Evolutionary conservation across 2,329 filamentous ascomycete genomes (phyloP), one percentile per base, ranked within the genome.

Genomic region (Fusarium hainanense): DNA sequence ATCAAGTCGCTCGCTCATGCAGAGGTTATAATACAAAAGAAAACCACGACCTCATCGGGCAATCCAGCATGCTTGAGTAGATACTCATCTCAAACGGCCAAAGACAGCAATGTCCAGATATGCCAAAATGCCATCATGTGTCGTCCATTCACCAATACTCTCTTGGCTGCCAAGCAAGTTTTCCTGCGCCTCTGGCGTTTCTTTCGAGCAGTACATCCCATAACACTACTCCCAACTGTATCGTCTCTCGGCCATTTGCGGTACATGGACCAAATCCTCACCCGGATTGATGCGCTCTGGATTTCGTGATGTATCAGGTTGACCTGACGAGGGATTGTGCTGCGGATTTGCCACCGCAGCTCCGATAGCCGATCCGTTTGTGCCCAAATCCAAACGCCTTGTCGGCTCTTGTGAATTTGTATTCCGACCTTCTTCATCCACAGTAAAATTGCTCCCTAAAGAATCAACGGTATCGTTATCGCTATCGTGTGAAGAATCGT

Each of bases 371-470:
- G 41, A 32, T 28, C 41, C 49, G 34, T 49, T 57, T 25, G 63
- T 50, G 16, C 66, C 70, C 21, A 68, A 34, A 18, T 71, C 73
- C 10, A 68, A 63, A 23, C 77, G 75, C 13, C 72, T 68, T 12
- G 74, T 70, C 42, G 77, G 58, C 54, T 77, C 77, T 40, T 75
- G 34, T 37, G 34, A 9, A 37, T 37, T 74, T 32, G 71, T 73
- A 14, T 77, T 70, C 27, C 43, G 54, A 9, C 77, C 75, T 63
- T 85, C 83, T 65, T 89, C 85, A 25, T 88, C 84, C 12, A 86
- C 82, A 0, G 87, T 89, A 69, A 82, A 89, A 60, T 88, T 87
- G 74, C 87, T 88, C 21, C 86, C 86, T 10, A 88, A 74, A 4
- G 85, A 88, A 59, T 83, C 82, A 32, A 77, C 51, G 5, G 73